Evolutionary conservation across 1,284 basidiomycete genomes (phyloP), one percentile per base, ranked within the genome.

Genomic region (Cryptococcus jaspeensis): DNA sequence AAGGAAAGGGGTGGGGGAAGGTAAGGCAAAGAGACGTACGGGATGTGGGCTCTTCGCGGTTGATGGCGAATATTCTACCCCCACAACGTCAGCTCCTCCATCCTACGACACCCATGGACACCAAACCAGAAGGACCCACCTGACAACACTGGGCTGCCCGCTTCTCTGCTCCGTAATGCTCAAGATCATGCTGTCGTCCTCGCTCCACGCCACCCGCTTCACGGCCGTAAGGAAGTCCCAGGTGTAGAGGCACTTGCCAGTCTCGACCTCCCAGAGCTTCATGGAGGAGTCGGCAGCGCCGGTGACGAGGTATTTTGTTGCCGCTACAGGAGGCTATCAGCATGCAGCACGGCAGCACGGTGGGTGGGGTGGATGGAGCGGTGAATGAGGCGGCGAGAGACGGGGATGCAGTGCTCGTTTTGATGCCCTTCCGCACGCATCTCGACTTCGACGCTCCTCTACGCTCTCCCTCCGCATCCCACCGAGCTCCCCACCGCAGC

Each of bases 211-310:
- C 28, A 98, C 95, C 48, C 95, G 83, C 83, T 97, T 98, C 66
- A 98, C 91, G 3, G 96, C 95, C 0, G 95, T 99, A 43, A 91
- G 88, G 82, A 98, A 98, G 78, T 98, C 95, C 96, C 96, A 99
- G 4, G 84, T 86, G 75, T 86, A 89, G 44, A 96, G 81, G 72
- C 91, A 94, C 79, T 94, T 91, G 61, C 95, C 96, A 2, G 88
- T 90, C 54, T 85, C 80, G 28, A 97, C 90, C 54, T 85, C 84
- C 95, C 95, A 99, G 23, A 99, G 83, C 63, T 88, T 86, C 80
- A 99, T 85, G 52, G 85, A 84, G 79, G 97, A 99, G 80, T 99
- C 95, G 41, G 83, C 83, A 15, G 82, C 82, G 15, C 95, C 95
- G 9, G 94, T 91, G 35, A 98, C 82, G 67, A 98, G 82, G 77